Evolutionary conservation across 2,329 filamentous ascomycete genomes (phyloP), one percentile per base, ranked within the genome.

Genomic region (Neofusicoccum laricinum): DNA sequence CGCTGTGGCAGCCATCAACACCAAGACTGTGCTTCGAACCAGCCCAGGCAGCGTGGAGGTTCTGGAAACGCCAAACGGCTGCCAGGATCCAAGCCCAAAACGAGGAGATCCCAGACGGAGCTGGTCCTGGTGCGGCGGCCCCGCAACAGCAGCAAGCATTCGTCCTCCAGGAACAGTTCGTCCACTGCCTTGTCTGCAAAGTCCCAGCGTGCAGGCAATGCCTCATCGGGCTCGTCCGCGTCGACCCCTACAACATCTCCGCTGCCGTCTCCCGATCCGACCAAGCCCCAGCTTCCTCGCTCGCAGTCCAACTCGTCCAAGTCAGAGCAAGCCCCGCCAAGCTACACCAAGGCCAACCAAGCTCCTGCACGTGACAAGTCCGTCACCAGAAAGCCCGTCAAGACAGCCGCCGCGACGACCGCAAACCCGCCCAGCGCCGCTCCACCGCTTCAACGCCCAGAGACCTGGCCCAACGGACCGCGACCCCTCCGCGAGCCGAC

Each of bases 41-140:
- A n/a, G 7, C 25, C 30, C 32, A 19, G 51, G 10, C 62, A 51
- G 17, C 50, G 43, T 21, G 62, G 51, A n/a, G 38, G 50, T 5
- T 36, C 34, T 14, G 30, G 17, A 11, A 38, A 41, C 61, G 32
- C 25, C 25, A 53, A 64, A 15, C n/a, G 61, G n/a, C 7, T 25
- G 30, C 40, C 32, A 41, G 41, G 49, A 21, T 40, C 48, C 30
- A 48, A 48, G 50, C 19, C 40, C 21, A 40, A 57, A n/a, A 32
- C 30, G 8, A 59, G 38, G 11, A 25, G 63, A 30, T 64, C 63
- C 17, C 71, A 75, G 50, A 73, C 74, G 14, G 75, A 76, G 59
- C 71, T 78, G 11, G 76, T 72, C 48, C 68, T 78, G n/a, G 68
- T 78, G 15, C 67, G 76, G 25, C 41, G 55, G 12, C 75, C 76